Percentiles rank a stretch among this genome's conserved stretches.
phyloP scores from a whole-genome alignment of 768 basidiomycete species.

The Agrocybe pediades region DNA sequence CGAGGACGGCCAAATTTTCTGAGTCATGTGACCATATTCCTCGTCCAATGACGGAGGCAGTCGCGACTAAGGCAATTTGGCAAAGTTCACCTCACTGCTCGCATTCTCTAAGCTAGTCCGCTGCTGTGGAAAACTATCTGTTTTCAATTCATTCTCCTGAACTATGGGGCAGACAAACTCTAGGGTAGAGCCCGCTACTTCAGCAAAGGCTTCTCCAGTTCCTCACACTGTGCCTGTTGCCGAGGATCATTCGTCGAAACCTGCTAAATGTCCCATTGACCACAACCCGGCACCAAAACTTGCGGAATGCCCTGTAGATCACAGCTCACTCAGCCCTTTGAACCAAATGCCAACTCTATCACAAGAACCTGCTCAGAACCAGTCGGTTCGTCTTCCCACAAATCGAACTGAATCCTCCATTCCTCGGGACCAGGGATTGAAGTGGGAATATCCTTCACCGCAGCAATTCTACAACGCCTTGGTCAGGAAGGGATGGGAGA shows the following conservation, averaged over 20 bases:
- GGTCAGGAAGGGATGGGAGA: constrained; percentile 95
- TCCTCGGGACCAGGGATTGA: constrained; percentile 58
- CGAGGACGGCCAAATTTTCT: no score
- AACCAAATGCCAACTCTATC: constrained; percentile 92
- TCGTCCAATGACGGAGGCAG: no score
- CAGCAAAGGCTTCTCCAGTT: constrained; percentile 30
- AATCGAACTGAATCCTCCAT: constrained; percentile 83
- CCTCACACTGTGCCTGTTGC: constrained; percentile 41
- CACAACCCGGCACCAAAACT: constrained; percentile 35
- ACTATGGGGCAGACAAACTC: constrained; percentile 52
- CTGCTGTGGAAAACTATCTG: background rate
- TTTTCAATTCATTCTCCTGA: background rate
- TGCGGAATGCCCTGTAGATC: constrained; percentile 67
- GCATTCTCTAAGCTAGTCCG: background rate
- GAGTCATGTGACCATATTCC: no score
- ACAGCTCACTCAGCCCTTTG: constrained; percentile 60
- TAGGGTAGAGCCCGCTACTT: constrained; percentile 22
- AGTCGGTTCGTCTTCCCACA: constrained; percentile 65
- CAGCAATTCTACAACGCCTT: constrained; percentile 99
- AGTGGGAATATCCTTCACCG: constrained; percentile 96
- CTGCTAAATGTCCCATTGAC: constrained; percentile 45
- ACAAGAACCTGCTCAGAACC: constrained; percentile 62
- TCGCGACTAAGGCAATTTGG: no score
- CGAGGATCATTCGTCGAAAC: constrained; percentile 4
- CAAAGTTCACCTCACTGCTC: no score